These are phyloP conservation scores for Chalaropsis ovoidea DNA, from an alignment of 2,329 filamentous ascomycete species.

Conservation along the genomic window DNA sequence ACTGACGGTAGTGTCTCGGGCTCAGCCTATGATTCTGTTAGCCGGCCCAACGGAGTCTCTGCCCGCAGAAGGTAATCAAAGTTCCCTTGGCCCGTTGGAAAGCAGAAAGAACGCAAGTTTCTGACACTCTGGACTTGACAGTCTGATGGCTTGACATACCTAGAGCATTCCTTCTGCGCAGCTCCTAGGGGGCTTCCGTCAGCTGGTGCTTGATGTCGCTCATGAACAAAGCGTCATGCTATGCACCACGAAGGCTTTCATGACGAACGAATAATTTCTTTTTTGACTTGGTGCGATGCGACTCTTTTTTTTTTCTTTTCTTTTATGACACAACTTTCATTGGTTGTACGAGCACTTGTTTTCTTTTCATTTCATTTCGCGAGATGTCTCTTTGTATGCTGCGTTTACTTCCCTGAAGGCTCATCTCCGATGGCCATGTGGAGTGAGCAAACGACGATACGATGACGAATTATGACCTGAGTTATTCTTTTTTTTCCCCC, in stretches of 20 bases:
- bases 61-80: conserved; percentile 34
- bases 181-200: conserved; percentile 13
- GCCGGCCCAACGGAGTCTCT: conserved; percentile 38
- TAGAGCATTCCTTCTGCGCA: conserved; percentile 13
- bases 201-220: no score
- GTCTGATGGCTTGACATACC: conserved; percentile 25
- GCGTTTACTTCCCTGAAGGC: conserved; percentile 11
- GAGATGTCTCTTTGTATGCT: conserved; percentile 18
- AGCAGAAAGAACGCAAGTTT: conserved; percentile 25
- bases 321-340: conserved; percentile 17
- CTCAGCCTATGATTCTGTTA: conserved; percentile 42
- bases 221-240: background rate
- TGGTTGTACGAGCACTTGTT: conserved; percentile 14
- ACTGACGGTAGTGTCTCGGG: conserved; percentile 48
- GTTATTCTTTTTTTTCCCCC: conserved; percentile 6
- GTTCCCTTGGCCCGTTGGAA: conserved; percentile 12
- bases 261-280: conserved; percentile 1
- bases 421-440: background rate
- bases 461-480: conserved; percentile 25
- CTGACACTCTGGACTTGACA: conserved; percentile 25
- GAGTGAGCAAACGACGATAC: conserved; percentile 16
- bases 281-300: conserved; percentile 6
- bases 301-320: conserved; percentile 13
- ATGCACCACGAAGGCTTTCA: background rate
- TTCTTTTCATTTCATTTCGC: conserved; percentile 23